Conservation (phyloP, 2,329 filamentous ascomycete genomes). For the Pestalotiopsis fici region DNA sequence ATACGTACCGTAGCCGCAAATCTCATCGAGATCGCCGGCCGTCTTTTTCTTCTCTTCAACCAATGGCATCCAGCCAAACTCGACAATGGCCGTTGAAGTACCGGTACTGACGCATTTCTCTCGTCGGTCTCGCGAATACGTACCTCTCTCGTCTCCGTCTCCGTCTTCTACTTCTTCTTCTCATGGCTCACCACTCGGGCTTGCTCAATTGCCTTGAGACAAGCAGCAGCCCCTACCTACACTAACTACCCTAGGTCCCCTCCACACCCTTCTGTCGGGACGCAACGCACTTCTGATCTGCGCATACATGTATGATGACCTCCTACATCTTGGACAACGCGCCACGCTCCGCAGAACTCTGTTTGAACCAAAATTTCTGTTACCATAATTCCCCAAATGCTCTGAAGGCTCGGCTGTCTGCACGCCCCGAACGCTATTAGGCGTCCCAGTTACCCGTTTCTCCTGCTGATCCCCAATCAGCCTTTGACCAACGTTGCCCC, state of each 20-base stretch:
- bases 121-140: not conserved
- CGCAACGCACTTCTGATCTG: slow-evolving; percentile 6
- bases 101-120: slow-evolving; percentile 6
- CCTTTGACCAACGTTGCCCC: not conserved
- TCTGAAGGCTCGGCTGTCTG: not conserved
- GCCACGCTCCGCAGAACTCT: not conserved
- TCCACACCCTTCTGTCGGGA: slow-evolving; percentile 9
- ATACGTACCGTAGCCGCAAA: not conserved
- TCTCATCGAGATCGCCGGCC: slow-evolving; percentile 6
- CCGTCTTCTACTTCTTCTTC: not conserved
- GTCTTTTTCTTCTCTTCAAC: not conserved
- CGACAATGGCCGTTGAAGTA: slow-evolving; percentile 9
- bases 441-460: not conserved
- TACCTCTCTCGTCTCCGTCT: not conserved
- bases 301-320: slow-evolving; percentile 14
- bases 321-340: slow-evolving; percentile 12
- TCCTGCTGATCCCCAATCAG: not conserved
- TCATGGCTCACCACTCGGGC: too few relatives aligned
- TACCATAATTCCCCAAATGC: not conserved
- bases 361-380: not conserved
- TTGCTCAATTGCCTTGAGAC: not conserved
- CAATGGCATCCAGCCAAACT: not conserved
- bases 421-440: slow-evolving; percentile 7
- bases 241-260: not conserved
- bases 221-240: not conserved